phyloP scores from a whole-genome alignment of 306 rosid genomes.

The Vachellia pachyceras region DNA sequence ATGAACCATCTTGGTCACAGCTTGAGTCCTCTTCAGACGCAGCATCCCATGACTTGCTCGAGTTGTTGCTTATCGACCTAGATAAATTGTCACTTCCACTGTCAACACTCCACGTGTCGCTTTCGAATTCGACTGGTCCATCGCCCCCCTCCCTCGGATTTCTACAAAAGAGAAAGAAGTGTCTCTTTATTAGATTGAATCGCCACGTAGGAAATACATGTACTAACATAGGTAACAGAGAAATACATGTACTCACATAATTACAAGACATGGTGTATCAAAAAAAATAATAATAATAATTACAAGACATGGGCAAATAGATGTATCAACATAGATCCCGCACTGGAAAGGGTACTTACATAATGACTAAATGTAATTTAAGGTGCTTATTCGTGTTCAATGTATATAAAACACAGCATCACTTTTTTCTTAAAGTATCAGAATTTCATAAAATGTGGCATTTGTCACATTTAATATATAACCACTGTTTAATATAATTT shows the following conservation, averaged over 20 bases:
- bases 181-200: background rate
- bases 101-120: conserved; percentile 82
- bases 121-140: conserved; percentile 54
- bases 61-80: conserved; percentile 63
- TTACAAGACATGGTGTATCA: background rate
- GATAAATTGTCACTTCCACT: conserved; percentile 72
- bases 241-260: background rate
- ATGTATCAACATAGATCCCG: background rate
- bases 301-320: too few relatives aligned
- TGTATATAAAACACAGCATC: background rate
- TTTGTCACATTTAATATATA: background rate
- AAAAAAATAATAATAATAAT: too few relatives aligned
- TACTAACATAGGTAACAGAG: background rate
- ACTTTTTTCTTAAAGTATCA: background rate
- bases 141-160: conserved; percentile 53
- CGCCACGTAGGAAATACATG: background rate
- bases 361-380: background rate
- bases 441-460: background rate
- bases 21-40: conserved; percentile 71
- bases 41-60: conserved; percentile 76
- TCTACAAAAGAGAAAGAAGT: conserved; percentile 35
- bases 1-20: conserved; percentile 65
- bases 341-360: background rate
- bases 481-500: background rate
- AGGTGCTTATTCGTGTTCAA: background rate